Conservation (phyloP, 139 green algal genomes). For the Monoraphidium neglectum region DNA sequence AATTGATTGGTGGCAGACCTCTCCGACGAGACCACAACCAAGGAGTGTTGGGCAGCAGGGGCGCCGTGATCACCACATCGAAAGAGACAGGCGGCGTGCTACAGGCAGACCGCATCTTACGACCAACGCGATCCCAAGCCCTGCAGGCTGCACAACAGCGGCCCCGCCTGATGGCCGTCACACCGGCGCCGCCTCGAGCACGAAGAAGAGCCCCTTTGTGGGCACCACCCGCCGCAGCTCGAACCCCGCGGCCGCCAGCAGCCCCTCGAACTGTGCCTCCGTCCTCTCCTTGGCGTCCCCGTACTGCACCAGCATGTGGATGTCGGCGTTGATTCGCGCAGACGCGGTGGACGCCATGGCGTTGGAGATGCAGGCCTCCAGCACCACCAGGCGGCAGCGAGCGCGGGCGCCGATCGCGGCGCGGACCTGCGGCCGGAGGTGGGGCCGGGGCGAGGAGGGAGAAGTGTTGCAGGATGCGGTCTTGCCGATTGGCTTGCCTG, state of each 20-base stretch:
- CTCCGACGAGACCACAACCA: too few species aligned
- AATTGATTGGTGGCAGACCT: too few species aligned
- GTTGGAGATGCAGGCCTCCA: constrained; percentile 20
- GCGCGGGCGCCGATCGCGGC: constrained; percentile 20
- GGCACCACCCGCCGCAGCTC: constrained; percentile 19
- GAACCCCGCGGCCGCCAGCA: constrained; percentile 31
- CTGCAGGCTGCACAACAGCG: too few species aligned
- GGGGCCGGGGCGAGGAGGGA: too few species aligned
- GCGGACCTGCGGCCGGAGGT: constrained; percentile 25
- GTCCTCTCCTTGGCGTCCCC: constrained; percentile 22
- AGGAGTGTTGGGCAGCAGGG: too few species aligned
- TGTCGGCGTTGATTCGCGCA: constrained; percentile 1
- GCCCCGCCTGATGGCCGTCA: too few species aligned
- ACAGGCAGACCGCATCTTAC: too few species aligned
- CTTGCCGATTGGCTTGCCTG: too few species aligned
- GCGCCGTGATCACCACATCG: too few species aligned
- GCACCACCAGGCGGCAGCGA: constrained; percentile 15
- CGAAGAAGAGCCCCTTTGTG: constrained; percentile 33
- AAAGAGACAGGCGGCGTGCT: too few species aligned
- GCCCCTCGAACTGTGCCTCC: constrained; percentile 9
- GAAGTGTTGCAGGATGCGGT: too few species aligned
- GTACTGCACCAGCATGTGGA: constrained; percentile 36
- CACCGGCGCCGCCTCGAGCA: constrained; percentile 25
- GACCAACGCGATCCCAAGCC: too few species aligned
- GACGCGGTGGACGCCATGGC: constrained; percentile 13